Base-by-base conservation (phyloP, 495 filamentous ascomycete species). In the Penicillium nucicola region DNA sequence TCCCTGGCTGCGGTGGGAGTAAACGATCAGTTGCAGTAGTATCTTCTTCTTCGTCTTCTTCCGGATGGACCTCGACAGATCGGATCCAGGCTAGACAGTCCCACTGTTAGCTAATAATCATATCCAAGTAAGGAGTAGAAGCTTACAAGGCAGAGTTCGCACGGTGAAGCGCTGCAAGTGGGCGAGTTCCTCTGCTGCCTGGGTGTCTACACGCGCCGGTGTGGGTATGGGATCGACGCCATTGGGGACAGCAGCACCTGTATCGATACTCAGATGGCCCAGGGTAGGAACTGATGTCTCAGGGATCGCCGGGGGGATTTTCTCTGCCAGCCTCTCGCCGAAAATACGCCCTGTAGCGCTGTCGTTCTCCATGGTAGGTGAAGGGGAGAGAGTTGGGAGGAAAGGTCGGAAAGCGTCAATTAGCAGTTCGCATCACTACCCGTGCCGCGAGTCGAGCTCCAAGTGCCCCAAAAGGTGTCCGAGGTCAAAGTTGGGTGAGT, bases 1-100 rank as follows among this genome's bases (percentile, higher is more conserved):
- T 77, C 28, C 71, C 64, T 8, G 82, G 83, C 36, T 73, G 58
- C 10, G 68, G 53, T 38, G 74, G 73, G 3, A 79, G 58, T 30
- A 76, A 56, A 5, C 56, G 65, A 22, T 66, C 62, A 17, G 62
- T 67, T 46, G 50, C 64, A 20, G 58, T 48, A 28, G 60, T 65
- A 46, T 69, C 64, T 28, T 60, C 50, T 20, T 55, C 69, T 13
- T 69, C 64, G 23, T 60, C 50, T 20, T 55, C 69, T 13, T 68
- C 63, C 18, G 65, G 63, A 15, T 45, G 42, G 36, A 53, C 31
- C 30, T 74, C 60, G 40, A 71, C 65, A 22, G 71, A 71, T 12
- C 58, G 62, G 39, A 74, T 68, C 71, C 71, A 74, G 25, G 66
- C 71, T 74, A 56, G 17, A 30, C 22, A 41, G 14, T 31, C 20